A percentile compares a stretch with the other conserved stretches of the same genome.
Evolutionary conservation across 1,284 basidiomycete genomes (phyloP).

Genomic region (Trametes versicolor): DNA sequence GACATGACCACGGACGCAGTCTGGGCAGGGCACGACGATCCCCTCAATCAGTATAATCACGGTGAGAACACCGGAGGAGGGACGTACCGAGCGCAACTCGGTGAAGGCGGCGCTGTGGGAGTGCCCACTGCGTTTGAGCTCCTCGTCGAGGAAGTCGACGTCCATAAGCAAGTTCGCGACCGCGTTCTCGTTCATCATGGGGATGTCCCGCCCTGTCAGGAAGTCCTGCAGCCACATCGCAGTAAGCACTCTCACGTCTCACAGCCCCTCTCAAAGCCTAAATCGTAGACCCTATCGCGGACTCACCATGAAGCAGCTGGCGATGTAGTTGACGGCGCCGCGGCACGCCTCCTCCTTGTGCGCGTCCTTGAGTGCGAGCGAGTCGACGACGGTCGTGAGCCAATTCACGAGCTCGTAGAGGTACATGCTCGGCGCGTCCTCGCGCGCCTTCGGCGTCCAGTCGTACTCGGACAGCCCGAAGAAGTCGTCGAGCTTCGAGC

Average conservation of each 20-base stretch:
- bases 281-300: neutral
- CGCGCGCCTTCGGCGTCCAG: slow-evolving; percentile 80
- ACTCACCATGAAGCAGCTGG: slow-evolving; percentile 84
- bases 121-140: slow-evolving; percentile 79
- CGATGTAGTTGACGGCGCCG: slow-evolving; percentile 87
- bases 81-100: slow-evolving; percentile 82
- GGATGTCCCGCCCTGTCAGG: slow-evolving; percentile 79
- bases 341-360: slow-evolving; percentile 92
- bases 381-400: slow-evolving; percentile 96
- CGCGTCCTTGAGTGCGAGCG: slow-evolving; percentile 83
- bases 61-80: slow-evolving; percentile 13
- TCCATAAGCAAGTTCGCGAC: slow-evolving; percentile 86
- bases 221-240: slow-evolving; percentile 65
- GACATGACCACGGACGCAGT: slow-evolving; percentile 81
- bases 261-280: neutral
- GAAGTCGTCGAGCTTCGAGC: slow-evolving; percentile 96
- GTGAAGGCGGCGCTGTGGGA: slow-evolving; percentile 78
- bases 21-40: slow-evolving; percentile 52
- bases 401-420: slow-evolving; percentile 96
- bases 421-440: slow-evolving; percentile 88
- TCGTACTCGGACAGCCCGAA: slow-evolving; percentile 96
- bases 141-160: slow-evolving; percentile 85
- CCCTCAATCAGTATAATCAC: slow-evolving; percentile 23
- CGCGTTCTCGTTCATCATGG: slow-evolving; percentile 88
- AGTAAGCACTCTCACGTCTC: slow-evolving; percentile 18